Base-by-base conservation (phyloP, 2,329 filamentous ascomycete species). In the Lecanicillium sp. region DNA sequence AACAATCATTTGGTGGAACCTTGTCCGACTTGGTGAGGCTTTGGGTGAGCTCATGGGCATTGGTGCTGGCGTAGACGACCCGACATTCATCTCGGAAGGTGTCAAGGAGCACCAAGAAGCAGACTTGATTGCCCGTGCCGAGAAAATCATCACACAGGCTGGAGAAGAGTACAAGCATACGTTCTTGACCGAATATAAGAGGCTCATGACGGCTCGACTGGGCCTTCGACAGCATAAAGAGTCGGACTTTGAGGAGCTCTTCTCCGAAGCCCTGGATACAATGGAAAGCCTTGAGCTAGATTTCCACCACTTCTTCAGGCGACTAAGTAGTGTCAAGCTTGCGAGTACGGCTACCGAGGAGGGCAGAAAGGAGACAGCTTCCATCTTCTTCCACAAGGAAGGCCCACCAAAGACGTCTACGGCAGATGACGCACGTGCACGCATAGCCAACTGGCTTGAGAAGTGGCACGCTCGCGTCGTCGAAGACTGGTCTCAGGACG, bases 1-100 rank as follows among this genome's bases (percentile, higher is more conserved):
- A 0, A 89, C 82, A 31, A 85, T 98, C 41, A 92, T 98, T 54
- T 98, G 92, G 92, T 98, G 92, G 92, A 97, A 97, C 53, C 71
- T 97, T 0, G 87, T 96, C 1, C 80, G 92, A 2, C 74, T 98
- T 0, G 92, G 88, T 41, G 92, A 98, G 63, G 77, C 84, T 1
- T 58, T 98, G 0, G 92, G 87, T 15, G 92, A 97, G 61, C 69
- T 95, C 2, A 78, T 98, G 40, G 92, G 90, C 14, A 77, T 83
- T 0, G 90, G 85, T 0, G 62, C 71, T 2, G 65, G 69, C 28
- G 80, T 90, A 22, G 89, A 98, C 52, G 74, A 82, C 10, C 61
- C 75, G 2, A 66, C 66, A 2, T 96, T 95, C 51, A 63, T 85
- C 5, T 68, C 76, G 8, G 73, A 87, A 12, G 89, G 90, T 1